Evolutionary conservation across 257 asterid genomes (phyloP).

Genomic region (Solanum chmielewskii): DNA sequence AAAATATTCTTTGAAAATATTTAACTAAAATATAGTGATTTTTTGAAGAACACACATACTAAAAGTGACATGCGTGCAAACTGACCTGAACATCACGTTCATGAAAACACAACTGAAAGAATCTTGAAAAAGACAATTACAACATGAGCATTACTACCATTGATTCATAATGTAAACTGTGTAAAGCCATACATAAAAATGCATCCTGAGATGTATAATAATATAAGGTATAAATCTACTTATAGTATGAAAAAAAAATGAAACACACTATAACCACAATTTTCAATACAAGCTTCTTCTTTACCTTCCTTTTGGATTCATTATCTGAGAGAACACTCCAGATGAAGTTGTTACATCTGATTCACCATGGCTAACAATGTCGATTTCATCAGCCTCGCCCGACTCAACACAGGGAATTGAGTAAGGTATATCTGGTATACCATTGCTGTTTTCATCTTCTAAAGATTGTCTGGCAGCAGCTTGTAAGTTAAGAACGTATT

Average conservation of each 20-base stretch:
- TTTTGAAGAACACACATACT: neutral
- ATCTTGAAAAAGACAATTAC: neutral
- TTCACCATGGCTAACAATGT: slow-evolving; percentile 7
- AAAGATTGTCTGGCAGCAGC: slow-evolving; percentile 8
- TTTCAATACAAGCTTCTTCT: neutral
- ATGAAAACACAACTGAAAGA: neutral
- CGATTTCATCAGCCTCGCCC: neutral
- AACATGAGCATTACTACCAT: neutral
- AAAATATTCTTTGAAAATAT: neutral
- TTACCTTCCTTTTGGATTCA: slow-evolving; percentile 20
- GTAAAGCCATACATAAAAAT: neutral
- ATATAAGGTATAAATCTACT: neutral
- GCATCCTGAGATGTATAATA: neutral
- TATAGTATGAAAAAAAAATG: neutral
- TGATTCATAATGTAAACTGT: neutral
- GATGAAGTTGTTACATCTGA: slow-evolving; percentile 11
- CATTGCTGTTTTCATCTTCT: slow-evolving; percentile 3
- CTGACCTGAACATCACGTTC: neutral
- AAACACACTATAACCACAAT: neutral
- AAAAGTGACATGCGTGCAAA: too few species aligned
- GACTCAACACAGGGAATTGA: slow-evolving; percentile 7
- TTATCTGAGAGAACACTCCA: slow-evolving; percentile 18
- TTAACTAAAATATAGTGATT: neutral
- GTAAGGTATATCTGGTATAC: slow-evolving; percentile 13
- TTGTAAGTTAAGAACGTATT: slow-evolving; percentile 21